Percentiles rank a stretch among this genome's conserved stretches.
Conservation (phyloP, 805 yeast species). For the Starmerella apicola region DNA sequence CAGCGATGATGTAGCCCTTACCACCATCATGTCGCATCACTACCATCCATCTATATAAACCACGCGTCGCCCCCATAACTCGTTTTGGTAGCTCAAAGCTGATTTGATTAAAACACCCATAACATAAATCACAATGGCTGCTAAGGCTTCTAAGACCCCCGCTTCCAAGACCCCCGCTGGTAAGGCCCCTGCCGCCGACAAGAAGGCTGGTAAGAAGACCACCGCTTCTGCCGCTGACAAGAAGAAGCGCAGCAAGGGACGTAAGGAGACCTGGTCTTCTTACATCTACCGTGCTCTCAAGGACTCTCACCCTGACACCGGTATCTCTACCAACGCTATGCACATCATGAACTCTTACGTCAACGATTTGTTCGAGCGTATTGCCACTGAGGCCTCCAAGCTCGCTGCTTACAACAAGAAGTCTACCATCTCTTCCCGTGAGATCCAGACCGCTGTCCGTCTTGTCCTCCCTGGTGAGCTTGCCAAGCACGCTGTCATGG, state of each 20-base stretch:
- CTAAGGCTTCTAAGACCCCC: slow-evolving; percentile 52
- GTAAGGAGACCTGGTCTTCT: slow-evolving; percentile 97
- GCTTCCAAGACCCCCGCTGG: slow-evolving; percentile 59
- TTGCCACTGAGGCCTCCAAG: slow-evolving; percentile 95
- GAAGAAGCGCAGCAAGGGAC: slow-evolving; percentile 87
- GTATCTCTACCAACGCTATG: slow-evolving; percentile 98
- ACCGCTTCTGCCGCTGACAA: slow-evolving; percentile 62
- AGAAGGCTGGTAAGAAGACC: slow-evolving; percentile 90
- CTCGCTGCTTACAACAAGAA: slow-evolving; percentile 98
- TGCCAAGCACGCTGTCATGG: slow-evolving; percentile 97
- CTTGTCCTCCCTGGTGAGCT: slow-evolving; percentile 96
- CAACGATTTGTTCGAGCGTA: slow-evolving; percentile 95
- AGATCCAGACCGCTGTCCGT: slow-evolving; percentile 97
- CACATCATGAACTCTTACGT: slow-evolving; percentile 97
- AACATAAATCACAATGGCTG: slow-evolving; percentile 30
- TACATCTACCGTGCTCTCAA: slow-evolving; percentile 97
- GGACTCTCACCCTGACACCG: slow-evolving; percentile 99
- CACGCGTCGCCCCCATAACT: background rate
- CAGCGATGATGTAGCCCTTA: slow-evolving; percentile 11
- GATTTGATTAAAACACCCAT: background rate
- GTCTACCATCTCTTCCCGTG: slow-evolving; percentile 95
- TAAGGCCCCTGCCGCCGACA: slow-evolving; percentile 85
- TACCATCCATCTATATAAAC: slow-evolving; percentile 5
- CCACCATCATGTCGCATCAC: slow-evolving; percentile 3
- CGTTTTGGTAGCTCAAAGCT: background rate